These are phyloP conservation scores for Pseudonitzschia multistriata DNA, from an alignment of 108 stramenopile genomes.

Conservation along the genomic window DNA sequence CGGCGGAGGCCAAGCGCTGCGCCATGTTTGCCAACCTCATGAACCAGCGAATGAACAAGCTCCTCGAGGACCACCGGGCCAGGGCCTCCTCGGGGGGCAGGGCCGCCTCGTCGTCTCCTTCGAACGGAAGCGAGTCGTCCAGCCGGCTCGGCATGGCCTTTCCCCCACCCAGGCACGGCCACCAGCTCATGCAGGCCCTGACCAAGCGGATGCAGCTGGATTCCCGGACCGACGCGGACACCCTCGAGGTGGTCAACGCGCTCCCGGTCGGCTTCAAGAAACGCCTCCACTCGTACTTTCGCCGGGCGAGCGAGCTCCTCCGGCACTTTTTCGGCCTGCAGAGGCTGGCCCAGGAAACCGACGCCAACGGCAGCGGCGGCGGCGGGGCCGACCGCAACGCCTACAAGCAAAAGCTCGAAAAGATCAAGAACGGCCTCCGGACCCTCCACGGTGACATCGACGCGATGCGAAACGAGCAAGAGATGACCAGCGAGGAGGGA, in stretches of 20 bases:
- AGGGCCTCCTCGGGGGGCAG: no score
- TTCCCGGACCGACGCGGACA: slow-evolving; percentile 78
- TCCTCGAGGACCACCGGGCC: neutral
- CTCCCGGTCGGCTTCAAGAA: slow-evolving; percentile 75
- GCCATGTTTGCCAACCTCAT: slow-evolving; percentile 56
- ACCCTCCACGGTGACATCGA: slow-evolving; percentile 65
- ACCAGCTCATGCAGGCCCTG: slow-evolving; percentile 61
- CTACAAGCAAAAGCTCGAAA: slow-evolving; percentile 54
- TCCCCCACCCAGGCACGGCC: slow-evolving; percentile 70
- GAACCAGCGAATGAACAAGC: neutral
- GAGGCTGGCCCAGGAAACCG: slow-evolving; percentile 31
- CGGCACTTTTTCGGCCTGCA: slow-evolving; percentile 87
- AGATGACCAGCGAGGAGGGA: slow-evolving; percentile 54
- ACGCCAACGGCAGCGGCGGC: neutral
- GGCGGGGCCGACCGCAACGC: neutral
- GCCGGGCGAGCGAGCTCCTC: slow-evolving; percentile 74
- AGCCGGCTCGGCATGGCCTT: slow-evolving; percentile 41
- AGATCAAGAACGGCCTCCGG: slow-evolving; percentile 79
- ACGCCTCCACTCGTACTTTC: slow-evolving; percentile 72
- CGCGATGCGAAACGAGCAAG: slow-evolving; percentile 49
- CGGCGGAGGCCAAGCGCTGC: slow-evolving; percentile 36
- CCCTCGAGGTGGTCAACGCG: slow-evolving; percentile 55
- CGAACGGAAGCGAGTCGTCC: slow-evolving; percentile 21
- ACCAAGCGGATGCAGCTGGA: slow-evolving; percentile 83
- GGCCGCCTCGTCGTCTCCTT: no score